These are phyloP conservation scores for Fagopyrum esculentum DNA, from an alignment of 148 eudicot species.

Conservation along the genomic window DNA sequence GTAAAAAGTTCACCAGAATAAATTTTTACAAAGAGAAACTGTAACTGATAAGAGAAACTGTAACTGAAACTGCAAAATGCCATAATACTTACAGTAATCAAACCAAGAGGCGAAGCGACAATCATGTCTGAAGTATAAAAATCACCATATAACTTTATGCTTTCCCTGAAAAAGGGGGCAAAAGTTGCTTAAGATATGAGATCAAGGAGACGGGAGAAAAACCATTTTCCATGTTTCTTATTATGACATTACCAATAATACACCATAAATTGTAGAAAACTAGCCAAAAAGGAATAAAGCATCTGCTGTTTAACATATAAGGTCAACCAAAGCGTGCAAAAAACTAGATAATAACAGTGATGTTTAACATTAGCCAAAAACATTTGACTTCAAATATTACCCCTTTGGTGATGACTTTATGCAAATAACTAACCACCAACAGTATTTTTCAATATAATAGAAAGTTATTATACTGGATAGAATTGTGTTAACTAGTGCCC, in stretches of 20 bases:
- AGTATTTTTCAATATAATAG: too few relatives aligned
- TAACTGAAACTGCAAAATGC: conserved; percentile 12
- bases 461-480: too few relatives aligned
- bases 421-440: too few relatives aligned
- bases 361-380: too few relatives aligned
- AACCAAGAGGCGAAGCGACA: conserved; percentile 88
- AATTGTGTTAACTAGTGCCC: too few relatives aligned
- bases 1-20: neutral
- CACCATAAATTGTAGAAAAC: neutral
- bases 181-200: neutral
- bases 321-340: too few relatives aligned
- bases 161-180: conserved; percentile 42
- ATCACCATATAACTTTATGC: conserved; percentile 68
- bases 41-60: conserved; percentile 33
- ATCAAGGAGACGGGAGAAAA: neutral
- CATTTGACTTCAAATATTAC: too few relatives aligned
- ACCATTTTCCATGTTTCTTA: neutral
- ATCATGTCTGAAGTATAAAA: conserved; percentile 84
- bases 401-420: too few relatives aligned
- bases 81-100: conserved; percentile 59
- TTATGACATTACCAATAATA: neutral
- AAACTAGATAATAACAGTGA: too few relatives aligned
- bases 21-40: conserved; percentile 1
- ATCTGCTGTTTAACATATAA: neutral
- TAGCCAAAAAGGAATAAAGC: neutral